Conservation (phyloP, 345 rosid genomes). For the Aquilaria sinensis region DNA sequence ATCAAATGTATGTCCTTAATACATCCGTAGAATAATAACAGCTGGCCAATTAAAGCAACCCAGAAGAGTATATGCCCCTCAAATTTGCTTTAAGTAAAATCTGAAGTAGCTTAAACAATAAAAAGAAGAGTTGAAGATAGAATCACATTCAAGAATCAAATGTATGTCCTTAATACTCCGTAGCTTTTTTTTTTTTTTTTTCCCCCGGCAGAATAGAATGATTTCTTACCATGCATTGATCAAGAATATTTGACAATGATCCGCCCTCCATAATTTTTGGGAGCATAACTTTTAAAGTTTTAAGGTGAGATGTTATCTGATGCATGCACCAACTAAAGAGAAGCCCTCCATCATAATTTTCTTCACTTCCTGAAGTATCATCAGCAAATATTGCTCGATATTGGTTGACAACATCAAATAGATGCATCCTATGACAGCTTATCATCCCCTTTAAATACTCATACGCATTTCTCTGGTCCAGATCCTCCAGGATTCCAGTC, state of each 20-base stretch:
- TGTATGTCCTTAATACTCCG: no score
- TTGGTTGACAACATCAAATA: constrained; percentile 94
- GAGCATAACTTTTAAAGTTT: constrained; percentile 88
- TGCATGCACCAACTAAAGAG: constrained; percentile 99
- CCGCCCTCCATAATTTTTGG: constrained; percentile 97
- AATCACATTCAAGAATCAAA: no score
- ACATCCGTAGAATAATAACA: no score
- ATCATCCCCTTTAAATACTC: constrained; percentile 93
- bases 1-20: no score
- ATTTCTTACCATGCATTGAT: constrained; percentile 81
- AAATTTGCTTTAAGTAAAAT: no score
- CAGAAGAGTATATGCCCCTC: no score
- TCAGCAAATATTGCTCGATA: constrained; percentile 96
- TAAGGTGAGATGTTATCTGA: constrained; percentile 92
- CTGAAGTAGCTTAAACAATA: no score
- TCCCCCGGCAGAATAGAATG: no score
- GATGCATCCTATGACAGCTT: constrained; percentile 80
- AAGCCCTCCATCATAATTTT: constrained; percentile 89
- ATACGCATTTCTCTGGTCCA: constrained; percentile 83
- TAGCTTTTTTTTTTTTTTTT: no score
- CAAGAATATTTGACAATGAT: constrained; percentile 86
- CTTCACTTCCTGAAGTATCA: constrained; percentile 95
- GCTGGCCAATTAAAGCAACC: no score
- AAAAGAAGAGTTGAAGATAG: no score
- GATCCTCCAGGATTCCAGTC: constrained; percentile 91